Evolutionary conservation across 1,139 yeast species (phyloP).

Genomic region (Suhomyces wounanorum): DNA sequence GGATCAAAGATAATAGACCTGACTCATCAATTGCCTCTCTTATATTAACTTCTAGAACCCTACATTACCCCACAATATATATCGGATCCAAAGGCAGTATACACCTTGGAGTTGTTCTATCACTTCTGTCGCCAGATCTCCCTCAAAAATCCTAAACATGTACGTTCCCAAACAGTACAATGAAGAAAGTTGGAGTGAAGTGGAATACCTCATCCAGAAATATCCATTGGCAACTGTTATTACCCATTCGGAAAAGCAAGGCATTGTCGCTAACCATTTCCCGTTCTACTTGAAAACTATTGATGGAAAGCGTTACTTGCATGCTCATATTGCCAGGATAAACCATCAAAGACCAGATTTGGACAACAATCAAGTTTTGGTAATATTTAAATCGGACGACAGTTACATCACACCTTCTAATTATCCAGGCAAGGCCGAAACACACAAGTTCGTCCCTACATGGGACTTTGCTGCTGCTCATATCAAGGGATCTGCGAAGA

Average conservation of each 20-base stretch:
- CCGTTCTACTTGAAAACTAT: constrained; percentile 53
- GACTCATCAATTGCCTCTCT: neutral
- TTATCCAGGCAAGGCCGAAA: constrained; percentile 57
- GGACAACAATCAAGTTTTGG: constrained; percentile 40
- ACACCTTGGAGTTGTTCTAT: neutral
- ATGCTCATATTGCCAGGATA: constrained; percentile 58
- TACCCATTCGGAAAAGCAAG: constrained; percentile 39
- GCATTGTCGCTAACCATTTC: constrained; percentile 56
- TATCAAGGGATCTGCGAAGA: constrained; percentile 52
- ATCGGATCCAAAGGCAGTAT: neutral
- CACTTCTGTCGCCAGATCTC: neutral
- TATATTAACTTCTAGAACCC: neutral
- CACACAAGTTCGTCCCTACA: constrained; percentile 69
- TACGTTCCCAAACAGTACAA: constrained; percentile 21
- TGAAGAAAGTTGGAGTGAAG: constrained; percentile 41
- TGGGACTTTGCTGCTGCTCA: constrained; percentile 72
- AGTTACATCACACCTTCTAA: constrained; percentile 63
- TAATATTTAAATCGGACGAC: constrained; percentile 56
- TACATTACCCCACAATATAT: neutral
- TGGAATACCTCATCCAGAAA: constrained; percentile 43
- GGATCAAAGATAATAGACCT: neutral
- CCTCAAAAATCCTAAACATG: constrained; percentile 9
- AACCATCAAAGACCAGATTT: constrained; percentile 57
- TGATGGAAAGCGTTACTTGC: constrained; percentile 44
- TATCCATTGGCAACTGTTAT: constrained; percentile 57